Evolutionary conservation across 495 filamentous ascomycete species (phyloP).

Genomic region (Lasiosphaeris hirsuta): DNA sequence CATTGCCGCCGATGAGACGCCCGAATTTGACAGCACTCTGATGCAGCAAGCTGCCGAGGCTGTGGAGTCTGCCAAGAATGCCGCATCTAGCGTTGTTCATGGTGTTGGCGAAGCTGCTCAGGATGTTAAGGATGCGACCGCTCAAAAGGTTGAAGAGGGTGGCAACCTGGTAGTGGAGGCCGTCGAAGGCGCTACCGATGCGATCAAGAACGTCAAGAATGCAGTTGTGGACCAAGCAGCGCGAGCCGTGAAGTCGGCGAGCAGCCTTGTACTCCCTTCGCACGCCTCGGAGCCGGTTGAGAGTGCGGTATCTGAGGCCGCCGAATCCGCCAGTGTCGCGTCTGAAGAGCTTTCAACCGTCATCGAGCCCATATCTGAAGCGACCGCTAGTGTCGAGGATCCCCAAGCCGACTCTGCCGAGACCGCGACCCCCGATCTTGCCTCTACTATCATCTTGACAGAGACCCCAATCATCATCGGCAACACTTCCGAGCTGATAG

Average conservation of each 20-base stretch:
- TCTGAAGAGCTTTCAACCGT: conserved; percentile 14
- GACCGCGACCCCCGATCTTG: conserved; percentile 17
- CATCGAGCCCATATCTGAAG: conserved; percentile 21
- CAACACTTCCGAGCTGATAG: conserved; percentile 30
- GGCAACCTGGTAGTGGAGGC: conserved; percentile 14
- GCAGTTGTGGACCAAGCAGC: conserved; percentile 19
- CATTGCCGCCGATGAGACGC: conserved; percentile 64
- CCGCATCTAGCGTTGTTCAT: conserved; percentile 17
- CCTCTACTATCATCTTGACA: conserved; percentile 20
- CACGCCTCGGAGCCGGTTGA: conserved; percentile 6
- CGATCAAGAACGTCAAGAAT: conserved; percentile 14
- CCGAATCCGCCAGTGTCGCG: conserved; percentile 2
- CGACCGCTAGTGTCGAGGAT: neutral
- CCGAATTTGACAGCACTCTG: conserved; percentile 63
- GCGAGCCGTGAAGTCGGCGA: conserved; percentile 9
- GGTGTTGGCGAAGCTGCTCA: conserved; percentile 8
- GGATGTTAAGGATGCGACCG: conserved; percentile 17
- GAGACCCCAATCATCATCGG: conserved; percentile 25
- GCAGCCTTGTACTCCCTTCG: neutral
- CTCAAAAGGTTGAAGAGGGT: conserved; percentile 23
- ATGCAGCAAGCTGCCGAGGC: conserved; percentile 43
- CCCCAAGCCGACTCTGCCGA: conserved; percentile 2
- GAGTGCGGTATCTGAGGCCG: neutral
- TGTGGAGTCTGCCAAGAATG: conserved; percentile 26
- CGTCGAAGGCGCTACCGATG: conserved; percentile 6